Conservation (phyloP, 257 asterid genomes). For the Eucommia ulmoides region DNA sequence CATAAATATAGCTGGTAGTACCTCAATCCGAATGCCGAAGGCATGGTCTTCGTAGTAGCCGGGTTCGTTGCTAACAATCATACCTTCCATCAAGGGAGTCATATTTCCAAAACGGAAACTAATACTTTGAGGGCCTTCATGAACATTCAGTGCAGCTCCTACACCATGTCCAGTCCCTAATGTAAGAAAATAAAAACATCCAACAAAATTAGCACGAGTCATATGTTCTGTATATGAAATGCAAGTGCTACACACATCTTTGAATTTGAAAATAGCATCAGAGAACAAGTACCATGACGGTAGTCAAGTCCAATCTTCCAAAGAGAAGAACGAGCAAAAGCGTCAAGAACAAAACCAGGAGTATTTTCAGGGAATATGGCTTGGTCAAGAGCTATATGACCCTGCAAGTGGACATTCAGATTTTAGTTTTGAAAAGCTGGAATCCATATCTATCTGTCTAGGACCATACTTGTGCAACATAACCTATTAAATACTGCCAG, state of each 20-base stretch:
- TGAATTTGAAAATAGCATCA: slow-evolving; percentile 2
- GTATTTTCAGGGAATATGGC: slow-evolving; percentile 89
- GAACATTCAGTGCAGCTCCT: slow-evolving; percentile 97
- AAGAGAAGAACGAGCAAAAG: slow-evolving; percentile 84
- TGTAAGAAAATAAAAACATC: slow-evolving; percentile 7
- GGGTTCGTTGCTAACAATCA: slow-evolving; percentile 98
- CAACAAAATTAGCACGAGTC: not conserved
- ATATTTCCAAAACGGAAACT: slow-evolving; percentile 91
- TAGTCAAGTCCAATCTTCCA: slow-evolving; percentile 99
- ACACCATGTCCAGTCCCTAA: slow-evolving; percentile 98
- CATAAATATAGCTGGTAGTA: slow-evolving; percentile 13
- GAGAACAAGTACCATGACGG: slow-evolving; percentile 62
- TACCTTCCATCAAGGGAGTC: slow-evolving; percentile 87
- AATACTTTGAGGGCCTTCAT: slow-evolving; percentile 99
- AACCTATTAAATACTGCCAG: too few species aligned
- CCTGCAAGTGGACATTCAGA: slow-evolving; percentile 54
- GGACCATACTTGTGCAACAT: too few species aligned
- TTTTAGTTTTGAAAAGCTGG: too few species aligned
- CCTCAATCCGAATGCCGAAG: slow-evolving; percentile 97
- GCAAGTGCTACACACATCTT: slow-evolving; percentile 4
- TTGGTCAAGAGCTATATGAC: slow-evolving; percentile 95
- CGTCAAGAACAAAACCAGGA: slow-evolving; percentile 92
- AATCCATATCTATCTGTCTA: too few species aligned
- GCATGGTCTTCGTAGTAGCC: slow-evolving; percentile 96
- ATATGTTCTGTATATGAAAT: not conserved